Base-by-base conservation (phyloP, 129 eudicot genomes). In the Flaveria sonorensis region DNA sequence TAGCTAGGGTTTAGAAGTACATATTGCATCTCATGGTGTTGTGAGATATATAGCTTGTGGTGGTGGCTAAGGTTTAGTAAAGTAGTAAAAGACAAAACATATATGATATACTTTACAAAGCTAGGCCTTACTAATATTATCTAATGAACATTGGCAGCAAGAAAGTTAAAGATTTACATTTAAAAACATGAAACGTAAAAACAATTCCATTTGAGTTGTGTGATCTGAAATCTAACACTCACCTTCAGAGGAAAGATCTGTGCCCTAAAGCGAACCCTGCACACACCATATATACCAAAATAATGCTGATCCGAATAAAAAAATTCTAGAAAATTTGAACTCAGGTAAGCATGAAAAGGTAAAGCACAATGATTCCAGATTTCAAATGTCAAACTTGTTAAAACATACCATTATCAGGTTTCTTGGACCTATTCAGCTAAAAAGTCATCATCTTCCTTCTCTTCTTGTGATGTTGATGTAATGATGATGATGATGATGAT, bases 391-490 rank as follows among this genome's bases (percentile, higher is more conserved):
- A 51, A 14, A 51, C 6, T 51, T 16, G 19, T 51, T 51, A 66
- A 15, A 52, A 68, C 68, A 56, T 68, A n/a, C n/a, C n/a, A n/a
- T n/a, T 68, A 56, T 56, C 28, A 46, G 40, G 81, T 43, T 68
- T 12, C 61, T 43, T 52, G 74, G 26, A 53, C 76, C 82, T 85
- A 89, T 77, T 87, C 89, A 55, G 88, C 86, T 70, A 84, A 75
- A 77, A 81, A 83, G 61, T 73, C 75, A 43, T 81, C 90, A 55
- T 75, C 81, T 26, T 86, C 87, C 71, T 72, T 75, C 60, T 82
- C 91, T 55, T 84, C 86, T 46, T 20, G 59, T 61, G 65, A 62
- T 9, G 84, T n/a, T n/a, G n/a, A n/a, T n/a, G n/a, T n/a, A n/a
- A n/a, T n/a, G n/a, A n/a, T n/a, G n/a, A n/a, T n/a, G n/a, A 76